These are phyloP conservation scores for Ophiostoma sp. DNA, from an alignment of 2,329 filamentous ascomycete genomes.

Conservation along the genomic window DNA sequence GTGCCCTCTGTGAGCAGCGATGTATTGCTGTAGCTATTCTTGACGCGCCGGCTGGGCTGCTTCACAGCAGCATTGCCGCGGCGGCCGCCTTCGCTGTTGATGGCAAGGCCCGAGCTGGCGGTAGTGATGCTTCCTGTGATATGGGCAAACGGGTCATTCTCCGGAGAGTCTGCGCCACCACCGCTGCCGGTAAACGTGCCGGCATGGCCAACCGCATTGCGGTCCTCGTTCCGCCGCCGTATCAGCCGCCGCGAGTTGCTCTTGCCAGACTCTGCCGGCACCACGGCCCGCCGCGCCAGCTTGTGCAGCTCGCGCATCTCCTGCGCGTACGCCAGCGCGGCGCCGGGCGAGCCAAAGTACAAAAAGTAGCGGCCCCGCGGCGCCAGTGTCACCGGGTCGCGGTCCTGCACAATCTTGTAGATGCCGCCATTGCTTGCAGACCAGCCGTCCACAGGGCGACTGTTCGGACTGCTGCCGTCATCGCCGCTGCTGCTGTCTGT, in stretches of 20 bases:
- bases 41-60: neutral
- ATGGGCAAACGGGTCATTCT: neutral
- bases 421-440: slow-evolving; percentile 38
- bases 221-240: slow-evolving; percentile 28
- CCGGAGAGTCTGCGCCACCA: neutral
- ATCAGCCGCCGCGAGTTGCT: slow-evolving; percentile 9
- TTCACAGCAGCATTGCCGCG: neutral
- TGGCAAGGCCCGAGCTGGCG: slow-evolving; percentile 16
- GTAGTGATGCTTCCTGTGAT: slow-evolving; percentile 5
- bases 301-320: slow-evolving; percentile 48
- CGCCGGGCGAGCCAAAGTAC: slow-evolving; percentile 56
- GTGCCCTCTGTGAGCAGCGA: slow-evolving; percentile 25
- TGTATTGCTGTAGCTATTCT: slow-evolving; percentile 15
- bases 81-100: slow-evolving; percentile 22
- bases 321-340: slow-evolving; percentile 57
- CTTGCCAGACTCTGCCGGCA: slow-evolving; percentile 29
- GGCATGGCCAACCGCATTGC: neutral
- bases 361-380: slow-evolving; percentile 63
- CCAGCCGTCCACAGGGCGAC: slow-evolving; percentile 56
- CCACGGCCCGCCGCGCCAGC: slow-evolving; percentile 32
- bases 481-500: neutral
- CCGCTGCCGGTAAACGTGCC: slow-evolving; percentile 24
- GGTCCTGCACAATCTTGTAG: slow-evolving; percentile 54
- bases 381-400: slow-evolving; percentile 58
- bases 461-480: neutral